Base-by-base conservation (phyloP, 2,329 filamentous ascomycete genomes). In the Fusarium clavum region DNA sequence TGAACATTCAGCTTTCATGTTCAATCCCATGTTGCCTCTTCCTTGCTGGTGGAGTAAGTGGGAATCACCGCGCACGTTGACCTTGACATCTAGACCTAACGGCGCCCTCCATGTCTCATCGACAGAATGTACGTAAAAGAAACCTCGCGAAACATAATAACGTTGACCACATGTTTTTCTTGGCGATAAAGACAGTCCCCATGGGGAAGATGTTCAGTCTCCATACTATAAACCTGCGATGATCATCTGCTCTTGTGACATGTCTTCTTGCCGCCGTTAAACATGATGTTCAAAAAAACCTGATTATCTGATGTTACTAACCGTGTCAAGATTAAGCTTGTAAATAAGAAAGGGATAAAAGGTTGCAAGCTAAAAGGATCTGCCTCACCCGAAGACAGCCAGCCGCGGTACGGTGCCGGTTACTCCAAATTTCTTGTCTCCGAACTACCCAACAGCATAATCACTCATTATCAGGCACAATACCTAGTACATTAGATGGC, bases 41-140 rank as follows among this genome's bases (percentile, higher is more conserved):
- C 49, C 49, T 52, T 52, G 43, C 32, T n/a, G 18, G 63, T 66
- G 63, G 63, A 66, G 61, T 29, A 24, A 40, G 48, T 52, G 48
- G 48, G 27, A 60, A 60, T 60, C 52, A 60, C 51, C 38, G 24
- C 54, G 62, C 53, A 65, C 32, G 61, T 12, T 38, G 14, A 32
- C 30, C 30, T 32, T 32, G 30, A 65, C 62, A 46, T 65, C 61
- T 51, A 47, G 61, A 60, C 44, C 34, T 47, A 49, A 40, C 55
- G 63, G 22, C 12, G 30, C 20, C 30, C 46, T 54, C 48, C 32
- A 41, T 38, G 32, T 47, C 34, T 53, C 51, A 55, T n/a, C 12
- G 34, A 22, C 52, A 20, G 22, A 22, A 64, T 61, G 63, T 66
- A 66, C 63, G 63, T 66, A 66, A 66, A 66, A 66, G 55, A 67